These are phyloP conservation scores for Alternaria triticina DNA, from an alignment of 2,329 filamentous ascomycete genomes.

Conservation along the genomic window DNA sequence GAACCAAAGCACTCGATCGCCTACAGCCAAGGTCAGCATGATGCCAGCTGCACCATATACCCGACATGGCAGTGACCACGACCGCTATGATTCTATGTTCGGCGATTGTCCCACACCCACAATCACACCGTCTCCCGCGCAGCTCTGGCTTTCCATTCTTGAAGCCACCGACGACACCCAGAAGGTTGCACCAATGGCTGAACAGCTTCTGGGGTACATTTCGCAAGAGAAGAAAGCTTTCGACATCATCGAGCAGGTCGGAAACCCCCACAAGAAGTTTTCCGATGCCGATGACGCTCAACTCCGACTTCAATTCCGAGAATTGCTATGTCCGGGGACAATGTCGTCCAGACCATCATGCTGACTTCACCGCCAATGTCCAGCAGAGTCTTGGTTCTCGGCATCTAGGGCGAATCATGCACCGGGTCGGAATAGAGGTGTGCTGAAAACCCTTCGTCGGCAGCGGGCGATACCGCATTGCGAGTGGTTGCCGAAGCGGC, in stretches of 20 bases:
- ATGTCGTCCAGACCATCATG: background rate
- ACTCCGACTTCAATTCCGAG: conserved; percentile 16
- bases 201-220: conserved; percentile 15
- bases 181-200: conserved; percentile 12
- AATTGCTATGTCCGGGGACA: conserved; percentile 17
- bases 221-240: conserved; percentile 18
- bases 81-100: conserved; percentile 15
- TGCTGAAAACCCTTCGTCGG: conserved; percentile 15
- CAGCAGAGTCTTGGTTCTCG: conserved; percentile 14
- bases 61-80: background rate
- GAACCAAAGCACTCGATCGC: background rate
- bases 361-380: conserved; percentile 11
- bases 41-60: conserved; percentile 6
- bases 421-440: background rate
- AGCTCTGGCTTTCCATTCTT: conserved; percentile 25
- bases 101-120: background rate
- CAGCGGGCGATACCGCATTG: conserved; percentile 30
- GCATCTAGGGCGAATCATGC: conserved; percentile 20
- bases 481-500: conserved; percentile 17
- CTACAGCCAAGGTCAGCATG: background rate
- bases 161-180: conserved; percentile 16
- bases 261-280: conserved; percentile 20
- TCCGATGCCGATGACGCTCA: conserved; percentile 17
- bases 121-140: background rate
- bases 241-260: conserved; percentile 21